These are phyloP conservation scores for Terana coerulea DNA, from an alignment of 768 basidiomycete species.

Conservation along the genomic window DNA sequence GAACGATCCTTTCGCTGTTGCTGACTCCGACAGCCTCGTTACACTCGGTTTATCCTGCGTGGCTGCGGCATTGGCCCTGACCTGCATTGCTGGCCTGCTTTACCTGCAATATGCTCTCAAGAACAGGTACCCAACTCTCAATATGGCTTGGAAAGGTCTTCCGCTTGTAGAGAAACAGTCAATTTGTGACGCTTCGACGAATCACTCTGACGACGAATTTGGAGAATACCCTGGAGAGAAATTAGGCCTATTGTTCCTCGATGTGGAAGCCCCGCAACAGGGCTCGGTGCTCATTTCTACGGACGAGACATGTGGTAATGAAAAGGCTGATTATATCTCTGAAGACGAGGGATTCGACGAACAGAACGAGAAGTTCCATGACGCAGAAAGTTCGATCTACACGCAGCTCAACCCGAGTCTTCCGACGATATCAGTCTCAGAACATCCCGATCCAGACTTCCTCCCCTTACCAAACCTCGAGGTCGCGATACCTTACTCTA, in stretches of 20 bases:
- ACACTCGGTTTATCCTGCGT: constrained; percentile 5
- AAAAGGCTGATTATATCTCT: neutral
- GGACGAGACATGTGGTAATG: neutral
- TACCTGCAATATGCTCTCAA: constrained; percentile 20
- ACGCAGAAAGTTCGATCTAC: constrained; percentile 18
- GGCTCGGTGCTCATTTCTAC: neutral
- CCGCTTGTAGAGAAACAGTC: constrained; percentile 19
- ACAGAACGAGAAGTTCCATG: constrained; percentile 20
- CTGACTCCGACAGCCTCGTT: neutral
- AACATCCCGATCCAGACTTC: constrained; percentile 39
- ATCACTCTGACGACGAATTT: constrained; percentile 8
- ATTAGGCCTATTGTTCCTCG: constrained; percentile 10
- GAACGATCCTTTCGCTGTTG: no score
- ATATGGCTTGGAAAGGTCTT: constrained; percentile 19
- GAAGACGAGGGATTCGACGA: constrained; percentile 4
- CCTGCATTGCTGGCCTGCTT: constrained; percentile 17
- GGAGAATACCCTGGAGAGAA: constrained; percentile 16
- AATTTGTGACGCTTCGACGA: neutral
- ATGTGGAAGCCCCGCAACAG: neutral
- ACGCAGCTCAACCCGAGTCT: constrained; percentile 12
- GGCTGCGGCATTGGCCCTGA: constrained; percentile 17
- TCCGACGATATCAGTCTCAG: constrained; percentile 15
- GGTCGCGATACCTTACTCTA: constrained; percentile 11
- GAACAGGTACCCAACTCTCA: constrained; percentile 16
- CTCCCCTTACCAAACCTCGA: constrained; percentile 33